phyloP scores from a whole-genome alignment of 768 basidiomycete genomes.

The Lentinus brumalis region DNA sequence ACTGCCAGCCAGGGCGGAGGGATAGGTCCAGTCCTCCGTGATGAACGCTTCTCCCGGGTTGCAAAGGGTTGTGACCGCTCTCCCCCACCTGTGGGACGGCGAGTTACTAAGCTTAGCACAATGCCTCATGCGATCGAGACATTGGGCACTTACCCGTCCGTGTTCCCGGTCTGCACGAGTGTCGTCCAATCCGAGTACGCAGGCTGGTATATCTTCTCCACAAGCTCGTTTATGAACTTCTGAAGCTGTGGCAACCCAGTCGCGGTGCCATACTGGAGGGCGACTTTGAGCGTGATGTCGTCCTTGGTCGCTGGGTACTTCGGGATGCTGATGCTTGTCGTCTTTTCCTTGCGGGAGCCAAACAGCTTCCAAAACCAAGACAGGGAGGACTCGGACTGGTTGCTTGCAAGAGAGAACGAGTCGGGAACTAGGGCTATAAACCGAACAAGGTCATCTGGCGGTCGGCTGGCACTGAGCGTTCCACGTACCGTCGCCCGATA shows the following conservation, averaged over 20 bases:
- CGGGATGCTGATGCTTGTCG: conserved; percentile 53
- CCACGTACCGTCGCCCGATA: conserved; percentile 50
- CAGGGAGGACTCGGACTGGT: conserved; percentile 34
- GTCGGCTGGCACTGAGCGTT: neutral
- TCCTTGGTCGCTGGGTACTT: conserved; percentile 54
- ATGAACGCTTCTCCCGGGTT: conserved; percentile 65
- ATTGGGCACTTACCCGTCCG: conserved; percentile 49
- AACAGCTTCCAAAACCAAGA: conserved; percentile 66
- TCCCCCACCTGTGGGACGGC: conserved; percentile 46
- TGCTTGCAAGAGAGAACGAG: conserved; percentile 43
- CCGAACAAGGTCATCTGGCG: neutral
- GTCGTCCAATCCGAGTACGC: conserved; percentile 62
- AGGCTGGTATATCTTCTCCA: conserved; percentile 53
- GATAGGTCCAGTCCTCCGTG: conserved; percentile 76
- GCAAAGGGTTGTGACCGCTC: conserved; percentile 59
- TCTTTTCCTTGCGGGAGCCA: conserved; percentile 42
- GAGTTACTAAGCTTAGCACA: neutral
- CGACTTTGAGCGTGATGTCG: conserved; percentile 59
- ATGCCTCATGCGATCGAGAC: conserved; percentile 5
- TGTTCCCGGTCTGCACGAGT: conserved; percentile 67
- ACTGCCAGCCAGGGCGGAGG: conserved; percentile 47
- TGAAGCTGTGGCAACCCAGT: conserved; percentile 60
- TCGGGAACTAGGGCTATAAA: conserved; percentile 44
- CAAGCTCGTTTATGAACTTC: conserved; percentile 59
- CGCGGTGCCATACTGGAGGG: conserved; percentile 67